Base-by-base conservation (phyloP, 1,139 yeast species). In the Dujonia santamariae region DNA sequence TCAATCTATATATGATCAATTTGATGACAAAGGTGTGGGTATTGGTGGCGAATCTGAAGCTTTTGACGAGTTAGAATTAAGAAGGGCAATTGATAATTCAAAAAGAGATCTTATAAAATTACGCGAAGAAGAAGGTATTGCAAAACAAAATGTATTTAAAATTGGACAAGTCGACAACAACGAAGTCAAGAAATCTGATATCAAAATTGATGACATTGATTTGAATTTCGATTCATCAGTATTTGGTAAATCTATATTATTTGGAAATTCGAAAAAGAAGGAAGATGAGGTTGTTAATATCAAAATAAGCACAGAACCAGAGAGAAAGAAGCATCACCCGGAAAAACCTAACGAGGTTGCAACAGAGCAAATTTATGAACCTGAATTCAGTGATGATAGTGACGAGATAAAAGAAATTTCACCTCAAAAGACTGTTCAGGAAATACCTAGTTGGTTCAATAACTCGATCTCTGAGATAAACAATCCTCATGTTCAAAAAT, bases 11-110 rank as follows among this genome's bases (percentile, higher is more conserved):
- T 68, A 67, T 39, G 61, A 54, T 5, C 59, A 55, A 39, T 61
- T 54, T 37, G 45, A 45, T n/a, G 44, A 39, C 5, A 38, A 13
- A 19, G 19, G 21, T 14, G 40, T 41, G 4, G 54, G 40, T 2
- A 17, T 17, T 7, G 18, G 18, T 27, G 7, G 13, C 4, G 9
- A 17, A 7, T 4, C 13, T 29, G 32, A 22, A 9, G 32, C n/a
- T 22, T 38, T 48, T 16, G 56, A 56, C 33, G 67, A 65, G 29
- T 46, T 50, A 4, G 76, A 75, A 28, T 43, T 74, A 36, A 58
- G 59, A 41, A 60, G 54, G 37, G 80, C 80, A 1, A 61, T 75
- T 19, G 71, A 69, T 37, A 55, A 53, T 28, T 74, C 81, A 0
- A 71, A 67, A 38, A 45, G 47, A 28, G 77, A 70, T 15, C 52